These are phyloP conservation scores for Coemansia sp. DNA, from an alignment of 192 early-diverging fungal genomes.

Conservation along the genomic window DNA sequence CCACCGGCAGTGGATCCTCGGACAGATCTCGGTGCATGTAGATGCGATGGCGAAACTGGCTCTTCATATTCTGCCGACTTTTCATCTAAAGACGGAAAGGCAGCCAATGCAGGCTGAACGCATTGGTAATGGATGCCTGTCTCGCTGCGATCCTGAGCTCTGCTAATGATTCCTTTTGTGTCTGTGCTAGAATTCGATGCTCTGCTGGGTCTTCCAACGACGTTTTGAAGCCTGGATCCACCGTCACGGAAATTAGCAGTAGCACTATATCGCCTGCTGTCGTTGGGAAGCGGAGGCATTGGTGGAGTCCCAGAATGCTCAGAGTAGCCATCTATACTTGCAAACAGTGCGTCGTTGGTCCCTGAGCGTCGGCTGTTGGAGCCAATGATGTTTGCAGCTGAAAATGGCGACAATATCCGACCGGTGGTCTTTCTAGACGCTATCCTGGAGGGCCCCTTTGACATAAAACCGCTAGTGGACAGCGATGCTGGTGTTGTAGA, in stretches of 20 bases:
- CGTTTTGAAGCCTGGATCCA: no score
- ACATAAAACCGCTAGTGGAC: background rate
- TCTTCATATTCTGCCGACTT: slow-evolving; percentile 5
- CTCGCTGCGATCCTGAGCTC: background rate
- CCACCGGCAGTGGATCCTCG: slow-evolving; percentile 15
- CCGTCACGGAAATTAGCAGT: no score
- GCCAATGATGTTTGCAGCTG: background rate
- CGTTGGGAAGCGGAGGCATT: no score
- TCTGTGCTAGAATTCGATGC: background rate
- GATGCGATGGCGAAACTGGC: background rate
- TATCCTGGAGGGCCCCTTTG: background rate
- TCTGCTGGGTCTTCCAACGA: no score
- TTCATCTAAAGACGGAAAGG: slow-evolving; percentile 30
- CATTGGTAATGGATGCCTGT: background rate
- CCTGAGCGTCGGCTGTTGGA: background rate
- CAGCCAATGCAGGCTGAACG: slow-evolving; percentile 15
- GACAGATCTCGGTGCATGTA: slow-evolving; percentile 8
- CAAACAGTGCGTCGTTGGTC: background rate
- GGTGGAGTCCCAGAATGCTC: no score
- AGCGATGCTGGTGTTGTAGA: no score
- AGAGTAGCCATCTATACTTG: background rate
- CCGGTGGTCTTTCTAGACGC: background rate
- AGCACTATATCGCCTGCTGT: no score
- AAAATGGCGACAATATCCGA: background rate
- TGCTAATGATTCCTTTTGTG: background rate